phyloP scores from a whole-genome alignment of 176 grass and related monocot species.

The Phoenix dactylifera region DNA sequence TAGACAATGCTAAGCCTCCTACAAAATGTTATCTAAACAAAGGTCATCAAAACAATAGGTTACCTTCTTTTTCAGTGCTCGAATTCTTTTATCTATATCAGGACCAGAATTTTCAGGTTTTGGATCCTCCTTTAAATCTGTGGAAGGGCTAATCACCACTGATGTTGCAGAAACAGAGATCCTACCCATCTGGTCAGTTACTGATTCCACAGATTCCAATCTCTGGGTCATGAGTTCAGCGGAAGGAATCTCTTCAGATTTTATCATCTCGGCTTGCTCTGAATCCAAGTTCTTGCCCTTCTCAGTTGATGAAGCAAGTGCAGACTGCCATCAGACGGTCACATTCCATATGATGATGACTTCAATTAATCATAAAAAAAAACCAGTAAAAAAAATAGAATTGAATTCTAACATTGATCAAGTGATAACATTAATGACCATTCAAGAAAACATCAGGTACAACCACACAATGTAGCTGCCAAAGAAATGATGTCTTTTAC shows the following conservation, averaged over 20 bases:
- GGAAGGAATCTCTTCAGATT: slow-evolving; percentile 31
- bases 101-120: slow-evolving; percentile 44
- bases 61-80: slow-evolving; percentile 97
- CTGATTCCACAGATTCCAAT: slow-evolving; percentile 37
- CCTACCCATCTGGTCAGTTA: slow-evolving; percentile 53
- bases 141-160: slow-evolving; percentile 25
- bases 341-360: too few species aligned
- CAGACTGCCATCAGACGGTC: slow-evolving; percentile 33
- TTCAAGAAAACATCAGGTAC: too few species aligned
- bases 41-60: too few species aligned
- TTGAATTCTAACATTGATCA: too few species aligned
- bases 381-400: too few species aligned
- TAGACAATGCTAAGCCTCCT: too few species aligned
- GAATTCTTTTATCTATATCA: slow-evolving; percentile 91
- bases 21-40: too few species aligned
- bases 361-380: too few species aligned
- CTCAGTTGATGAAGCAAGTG: slow-evolving; percentile 47
- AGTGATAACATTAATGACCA: too few species aligned
- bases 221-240: slow-evolving; percentile 15
- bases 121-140: slow-evolving; percentile 34
- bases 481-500: too few species aligned
- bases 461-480: too few species aligned
- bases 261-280: slow-evolving; percentile 32
- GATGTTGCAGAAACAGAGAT: slow-evolving; percentile 53
- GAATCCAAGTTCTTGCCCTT: slow-evolving; percentile 51